phyloP scores from a whole-genome alignment of 345 rosid genomes.

The Carallia brachiata region DNA sequence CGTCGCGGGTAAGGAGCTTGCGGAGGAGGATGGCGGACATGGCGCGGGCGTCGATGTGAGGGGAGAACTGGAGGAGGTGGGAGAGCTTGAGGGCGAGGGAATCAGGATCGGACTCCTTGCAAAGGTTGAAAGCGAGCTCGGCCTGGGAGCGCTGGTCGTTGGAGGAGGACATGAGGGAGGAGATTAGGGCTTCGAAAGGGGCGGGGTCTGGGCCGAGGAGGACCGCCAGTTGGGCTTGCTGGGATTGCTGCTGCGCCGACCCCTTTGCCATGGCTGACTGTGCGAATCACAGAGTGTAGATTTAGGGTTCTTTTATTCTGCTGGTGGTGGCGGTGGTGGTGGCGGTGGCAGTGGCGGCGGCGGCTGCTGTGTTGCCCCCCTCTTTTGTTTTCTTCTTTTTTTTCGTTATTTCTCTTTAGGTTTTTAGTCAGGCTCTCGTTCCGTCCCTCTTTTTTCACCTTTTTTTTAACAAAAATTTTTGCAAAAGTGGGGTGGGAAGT shows the following conservation, averaged over 20 bases:
- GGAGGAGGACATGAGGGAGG: slow-evolving; percentile 87
- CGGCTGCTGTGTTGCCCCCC: no score
- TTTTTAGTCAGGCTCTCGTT: no score
- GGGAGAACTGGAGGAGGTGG: slow-evolving; percentile 73
- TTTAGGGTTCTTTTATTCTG: slow-evolving; percentile 10
- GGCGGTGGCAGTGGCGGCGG: no score
- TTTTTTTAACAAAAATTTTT: neutral
- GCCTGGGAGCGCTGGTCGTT: slow-evolving; percentile 94
- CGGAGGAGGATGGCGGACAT: slow-evolving; percentile 97
- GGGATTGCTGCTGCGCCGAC: slow-evolving; percentile 58
- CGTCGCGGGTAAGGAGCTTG: slow-evolving; percentile 86
- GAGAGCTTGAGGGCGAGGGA: slow-evolving; percentile 79
- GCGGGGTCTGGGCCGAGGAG: slow-evolving; percentile 77
- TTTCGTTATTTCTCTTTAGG: no score
- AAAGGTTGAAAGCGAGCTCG: slow-evolving; percentile 80
- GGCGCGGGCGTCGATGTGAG: slow-evolving; percentile 77
- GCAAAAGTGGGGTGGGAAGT: no score
- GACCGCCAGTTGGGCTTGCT: slow-evolving; percentile 80
- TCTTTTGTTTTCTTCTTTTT: no score
- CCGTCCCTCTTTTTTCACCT: neutral
- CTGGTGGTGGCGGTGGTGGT: no score
- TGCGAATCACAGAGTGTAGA: neutral
- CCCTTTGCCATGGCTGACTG: slow-evolving; percentile 45
- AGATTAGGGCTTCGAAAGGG: slow-evolving; percentile 80
- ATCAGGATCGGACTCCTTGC: slow-evolving; percentile 84